phyloP scores from a whole-genome alignment of 345 rosid genomes.

The Leavenworthia alabamica region DNA sequence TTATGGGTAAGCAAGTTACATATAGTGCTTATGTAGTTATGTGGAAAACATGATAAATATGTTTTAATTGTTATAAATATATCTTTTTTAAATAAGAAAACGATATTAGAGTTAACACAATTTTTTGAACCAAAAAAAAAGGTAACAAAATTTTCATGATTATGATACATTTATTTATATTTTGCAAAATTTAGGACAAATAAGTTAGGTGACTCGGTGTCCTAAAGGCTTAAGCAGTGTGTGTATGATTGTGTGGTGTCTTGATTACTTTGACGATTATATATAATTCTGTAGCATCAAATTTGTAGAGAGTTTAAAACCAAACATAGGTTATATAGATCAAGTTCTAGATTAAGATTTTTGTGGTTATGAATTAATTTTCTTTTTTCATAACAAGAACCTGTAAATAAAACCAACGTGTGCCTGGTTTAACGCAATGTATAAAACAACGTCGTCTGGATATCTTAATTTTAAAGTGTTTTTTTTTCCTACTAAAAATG shows the following conservation, averaged over 20 bases:
- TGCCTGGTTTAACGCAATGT: not conserved
- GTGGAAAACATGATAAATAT: not conserved
- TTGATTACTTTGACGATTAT: conserved; percentile 9
- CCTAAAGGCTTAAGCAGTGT: not conserved
- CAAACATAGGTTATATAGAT: not conserved
- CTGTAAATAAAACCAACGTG: not conserved
- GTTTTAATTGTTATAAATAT: not conserved
- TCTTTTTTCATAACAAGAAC: not conserved
- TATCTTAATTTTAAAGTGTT: not conserved
- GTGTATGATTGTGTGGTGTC: not conserved
- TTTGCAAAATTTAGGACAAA: not conserved
- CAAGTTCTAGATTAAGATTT: not conserved
- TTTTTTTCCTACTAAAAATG: not conserved
- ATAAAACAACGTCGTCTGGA: not conserved
- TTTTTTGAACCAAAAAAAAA: too few species aligned
- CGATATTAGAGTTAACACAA: not conserved
- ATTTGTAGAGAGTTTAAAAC: not conserved
- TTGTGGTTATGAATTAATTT: not conserved
- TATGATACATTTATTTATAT: not conserved
- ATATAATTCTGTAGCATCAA: not conserved
- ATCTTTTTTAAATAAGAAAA: too few species aligned
- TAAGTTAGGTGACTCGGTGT: conserved; percentile 1
- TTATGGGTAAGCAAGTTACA: not conserved
- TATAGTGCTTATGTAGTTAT: not conserved
- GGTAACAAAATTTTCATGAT: too few species aligned